Percentiles rank a stretch among this genome's conserved stretches.
Evolutionary conservation across 148 eudicot species (phyloP).

Genomic region (Camellia sinensis): DNA sequence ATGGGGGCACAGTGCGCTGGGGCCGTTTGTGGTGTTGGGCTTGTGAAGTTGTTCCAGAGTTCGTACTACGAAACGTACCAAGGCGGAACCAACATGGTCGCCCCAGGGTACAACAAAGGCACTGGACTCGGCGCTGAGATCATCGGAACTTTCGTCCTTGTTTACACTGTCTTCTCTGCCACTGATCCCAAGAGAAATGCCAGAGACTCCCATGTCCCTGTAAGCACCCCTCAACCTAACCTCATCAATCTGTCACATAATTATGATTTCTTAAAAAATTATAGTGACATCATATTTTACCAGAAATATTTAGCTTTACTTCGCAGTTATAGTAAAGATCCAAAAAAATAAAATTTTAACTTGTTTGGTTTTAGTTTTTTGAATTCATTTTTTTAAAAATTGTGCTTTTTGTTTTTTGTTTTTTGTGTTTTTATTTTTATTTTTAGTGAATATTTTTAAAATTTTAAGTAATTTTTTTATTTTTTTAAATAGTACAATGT

Average conservation of each 20-base stretch:
- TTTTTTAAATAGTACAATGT: no score
- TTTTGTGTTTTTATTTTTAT: no score
- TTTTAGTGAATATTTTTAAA: no score
- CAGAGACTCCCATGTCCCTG: slow-evolving; percentile 45
- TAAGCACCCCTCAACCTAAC: slow-evolving; percentile 12
- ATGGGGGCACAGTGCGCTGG: slow-evolving; percentile 42
- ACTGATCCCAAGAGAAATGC: slow-evolving; percentile 48
- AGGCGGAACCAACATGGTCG: slow-evolving; percentile 35
- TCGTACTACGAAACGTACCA: slow-evolving; percentile 22
- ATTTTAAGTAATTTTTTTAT: no score
- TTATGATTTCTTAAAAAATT: no score
- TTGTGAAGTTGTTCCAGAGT: slow-evolving; percentile 37
- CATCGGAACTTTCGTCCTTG: slow-evolving; percentile 40
- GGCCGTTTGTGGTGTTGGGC: slow-evolving; percentile 38
- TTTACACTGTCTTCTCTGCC: slow-evolving; percentile 46
- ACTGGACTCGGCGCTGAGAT: slow-evolving; percentile 37
- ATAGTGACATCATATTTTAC: no score
- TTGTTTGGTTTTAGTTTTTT: no score
- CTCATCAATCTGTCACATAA: neutral
- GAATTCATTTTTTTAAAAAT: no score
- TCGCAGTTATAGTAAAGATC: neutral
- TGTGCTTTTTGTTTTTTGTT: no score
- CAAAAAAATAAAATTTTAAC: no score
- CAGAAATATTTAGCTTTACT: neutral
- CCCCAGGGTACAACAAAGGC: slow-evolving; percentile 31